Evolutionary conservation across 306 rosid genomes (phyloP).

Genomic region (Cucurbita ficifolia): DNA sequence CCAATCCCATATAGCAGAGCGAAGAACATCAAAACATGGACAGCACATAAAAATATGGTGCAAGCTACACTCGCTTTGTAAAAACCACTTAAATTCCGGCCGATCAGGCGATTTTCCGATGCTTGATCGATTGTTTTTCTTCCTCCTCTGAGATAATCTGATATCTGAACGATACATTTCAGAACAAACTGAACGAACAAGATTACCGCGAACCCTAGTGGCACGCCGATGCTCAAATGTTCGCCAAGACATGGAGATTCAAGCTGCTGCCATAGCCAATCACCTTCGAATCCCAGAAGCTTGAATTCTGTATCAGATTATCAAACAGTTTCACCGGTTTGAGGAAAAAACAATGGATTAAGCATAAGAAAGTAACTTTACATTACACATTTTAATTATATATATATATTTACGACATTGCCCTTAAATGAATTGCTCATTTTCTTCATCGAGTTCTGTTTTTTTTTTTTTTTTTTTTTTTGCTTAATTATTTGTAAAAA

Average conservation of each 20-base stretch:
- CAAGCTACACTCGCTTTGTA: conserved; percentile 37
- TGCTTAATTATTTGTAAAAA: not conserved
- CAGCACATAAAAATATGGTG: conserved; percentile 24
- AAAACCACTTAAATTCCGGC: conserved; percentile 18
- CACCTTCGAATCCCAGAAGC: conserved; percentile 11
- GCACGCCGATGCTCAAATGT: conserved; percentile 40
- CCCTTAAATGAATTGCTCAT: not conserved
- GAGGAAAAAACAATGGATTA: not conserved
- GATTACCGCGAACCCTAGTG: conserved; percentile 31
- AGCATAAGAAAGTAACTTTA: not conserved
- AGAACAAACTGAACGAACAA: conserved; percentile 21
- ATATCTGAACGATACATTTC: conserved; percentile 7
- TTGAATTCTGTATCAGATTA: conserved; percentile 18
- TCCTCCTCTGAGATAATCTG: conserved; percentile 21
- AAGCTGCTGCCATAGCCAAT: conserved; percentile 31
- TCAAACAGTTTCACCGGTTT: not conserved
- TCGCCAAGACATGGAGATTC: conserved; percentile 63
- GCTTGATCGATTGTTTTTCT: conserved; percentile 11
- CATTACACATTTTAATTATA: not conserved
- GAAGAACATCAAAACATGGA: conserved; percentile 26
- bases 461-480: too few relatives aligned
- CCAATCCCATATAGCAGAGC: conserved; percentile 26
- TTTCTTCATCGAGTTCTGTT: too few relatives aligned
- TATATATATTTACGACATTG: too few relatives aligned
- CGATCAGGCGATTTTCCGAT: conserved; percentile 12